These are phyloP conservation scores for Ophiobolus disseminans DNA, from an alignment of 2,329 filamentous ascomycete species.

Conservation along the genomic window DNA sequence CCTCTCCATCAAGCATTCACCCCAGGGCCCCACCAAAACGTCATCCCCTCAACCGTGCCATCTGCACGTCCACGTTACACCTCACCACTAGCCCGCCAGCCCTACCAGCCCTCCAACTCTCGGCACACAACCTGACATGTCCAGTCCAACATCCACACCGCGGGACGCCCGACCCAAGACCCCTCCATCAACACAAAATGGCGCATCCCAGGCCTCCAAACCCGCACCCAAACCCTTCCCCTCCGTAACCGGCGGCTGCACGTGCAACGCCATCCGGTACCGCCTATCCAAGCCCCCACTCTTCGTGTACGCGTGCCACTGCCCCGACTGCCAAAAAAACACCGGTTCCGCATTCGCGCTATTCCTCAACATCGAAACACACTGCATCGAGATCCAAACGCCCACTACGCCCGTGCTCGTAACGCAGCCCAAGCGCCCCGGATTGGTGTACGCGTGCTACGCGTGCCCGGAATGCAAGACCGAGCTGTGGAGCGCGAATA, in stretches of 20 bases:
- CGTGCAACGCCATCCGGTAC: slow-evolving; percentile 32
- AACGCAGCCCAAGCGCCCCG: not conserved
- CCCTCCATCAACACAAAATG: not conserved
- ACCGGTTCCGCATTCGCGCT: slow-evolving; percentile 34
- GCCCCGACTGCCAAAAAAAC: slow-evolving; percentile 35
- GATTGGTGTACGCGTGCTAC: slow-evolving; percentile 1
- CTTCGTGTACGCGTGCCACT: slow-evolving; percentile 43
- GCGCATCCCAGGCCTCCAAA: not conserved
- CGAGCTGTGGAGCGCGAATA: slow-evolving; percentile 29
- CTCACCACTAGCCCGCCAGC: no score
- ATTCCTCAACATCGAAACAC: slow-evolving; percentile 32
- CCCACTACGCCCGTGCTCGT: slow-evolving; percentile 14
- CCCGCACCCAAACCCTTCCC: slow-evolving; percentile 29
- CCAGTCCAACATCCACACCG: not conserved
- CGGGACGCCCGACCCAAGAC: not conserved
- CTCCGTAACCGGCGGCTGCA: slow-evolving; percentile 37
- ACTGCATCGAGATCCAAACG: slow-evolving; percentile 28
- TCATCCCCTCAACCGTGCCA: no score
- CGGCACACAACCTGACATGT: not conserved
- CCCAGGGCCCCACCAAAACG: no score
- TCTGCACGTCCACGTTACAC: no score
- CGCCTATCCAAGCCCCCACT: slow-evolving; percentile 37
- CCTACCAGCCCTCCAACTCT: no score
- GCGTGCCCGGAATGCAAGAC: slow-evolving; percentile 33
- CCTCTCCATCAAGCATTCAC: no score